phyloP scores from a whole-genome alignment of 345 rosid genomes.

The Tarenaya hassleriana region DNA sequence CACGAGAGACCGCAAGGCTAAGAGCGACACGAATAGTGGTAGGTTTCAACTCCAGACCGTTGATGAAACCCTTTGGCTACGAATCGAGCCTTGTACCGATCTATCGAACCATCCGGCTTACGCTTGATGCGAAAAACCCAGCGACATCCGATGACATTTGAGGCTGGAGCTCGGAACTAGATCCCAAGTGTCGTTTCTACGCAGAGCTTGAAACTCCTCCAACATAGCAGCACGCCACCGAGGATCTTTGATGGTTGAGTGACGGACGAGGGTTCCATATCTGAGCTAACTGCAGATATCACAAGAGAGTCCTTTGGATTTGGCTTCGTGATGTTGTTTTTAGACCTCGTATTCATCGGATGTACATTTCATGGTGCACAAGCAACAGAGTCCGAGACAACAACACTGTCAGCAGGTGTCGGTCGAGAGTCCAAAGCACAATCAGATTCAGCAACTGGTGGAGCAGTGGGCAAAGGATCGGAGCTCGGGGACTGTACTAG shows the following conservation, averaged over 20 bases:
- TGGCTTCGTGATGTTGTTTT: too few species aligned
- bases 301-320: too few species aligned
- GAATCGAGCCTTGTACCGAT: neutral
- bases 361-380: too few species aligned
- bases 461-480: too few species aligned
- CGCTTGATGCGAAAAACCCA: neutral
- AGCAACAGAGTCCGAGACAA: too few species aligned
- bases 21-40: neutral
- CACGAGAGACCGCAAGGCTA: neutral
- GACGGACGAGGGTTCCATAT: too few species aligned
- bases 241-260: neutral
- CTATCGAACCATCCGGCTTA: neutral
- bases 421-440: too few species aligned
- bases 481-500: too few species aligned
- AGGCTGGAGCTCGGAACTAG: neutral
- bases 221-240: neutral
- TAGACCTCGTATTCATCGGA: too few species aligned
- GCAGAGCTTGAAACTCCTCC: neutral
- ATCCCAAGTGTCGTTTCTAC: neutral
- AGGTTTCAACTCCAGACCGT: neutral
- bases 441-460: too few species aligned
- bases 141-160: neutral
- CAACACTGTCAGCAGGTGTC: too few species aligned
- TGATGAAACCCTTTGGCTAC: constrained; percentile 5
- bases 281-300: too few species aligned